Evolutionary conservation across 306 rosid genomes (phyloP).

Genomic region (Prunus mume): DNA sequence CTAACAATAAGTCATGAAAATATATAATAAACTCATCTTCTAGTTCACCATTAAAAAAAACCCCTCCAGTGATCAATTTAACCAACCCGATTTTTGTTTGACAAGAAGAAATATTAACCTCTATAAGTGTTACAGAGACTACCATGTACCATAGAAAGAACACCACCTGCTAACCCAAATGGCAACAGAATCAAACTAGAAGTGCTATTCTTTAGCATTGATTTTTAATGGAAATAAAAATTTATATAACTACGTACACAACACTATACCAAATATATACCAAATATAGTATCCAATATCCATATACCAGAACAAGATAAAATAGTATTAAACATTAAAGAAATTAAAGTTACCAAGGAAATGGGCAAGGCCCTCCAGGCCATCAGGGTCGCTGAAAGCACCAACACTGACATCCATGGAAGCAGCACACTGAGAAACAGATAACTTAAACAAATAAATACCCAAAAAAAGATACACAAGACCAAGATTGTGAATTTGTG

Average conservation of each 20-base stretch:
- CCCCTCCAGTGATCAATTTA: not conserved
- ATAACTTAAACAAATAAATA: not conserved
- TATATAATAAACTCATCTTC: not conserved
- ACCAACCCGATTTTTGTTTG: not conserved
- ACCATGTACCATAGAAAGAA: not conserved
- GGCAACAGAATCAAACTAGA: not conserved
- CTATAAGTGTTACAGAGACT: not conserved
- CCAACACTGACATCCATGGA: conserved; percentile 91
- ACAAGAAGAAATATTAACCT: not conserved
- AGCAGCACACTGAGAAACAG: conserved; percentile 74
- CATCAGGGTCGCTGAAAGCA: conserved; percentile 78
- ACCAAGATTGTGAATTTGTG: not conserved
- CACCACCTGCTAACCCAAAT: not conserved
- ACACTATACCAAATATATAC: too few species aligned
- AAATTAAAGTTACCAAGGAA: conserved; percentile 58
- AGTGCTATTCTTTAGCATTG: not conserved
- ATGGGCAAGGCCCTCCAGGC: conserved; percentile 95
- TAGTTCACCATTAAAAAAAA: not conserved
- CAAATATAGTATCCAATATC: not conserved
- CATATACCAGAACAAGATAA: not conserved
- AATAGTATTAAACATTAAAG: not conserved
- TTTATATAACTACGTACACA: too few species aligned
- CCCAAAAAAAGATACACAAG: not conserved
- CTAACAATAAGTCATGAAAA: not conserved
- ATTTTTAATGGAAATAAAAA: not conserved